Conservation (phyloP, 768 basidiomycete genomes). For the Lentinula edodes region DNA sequence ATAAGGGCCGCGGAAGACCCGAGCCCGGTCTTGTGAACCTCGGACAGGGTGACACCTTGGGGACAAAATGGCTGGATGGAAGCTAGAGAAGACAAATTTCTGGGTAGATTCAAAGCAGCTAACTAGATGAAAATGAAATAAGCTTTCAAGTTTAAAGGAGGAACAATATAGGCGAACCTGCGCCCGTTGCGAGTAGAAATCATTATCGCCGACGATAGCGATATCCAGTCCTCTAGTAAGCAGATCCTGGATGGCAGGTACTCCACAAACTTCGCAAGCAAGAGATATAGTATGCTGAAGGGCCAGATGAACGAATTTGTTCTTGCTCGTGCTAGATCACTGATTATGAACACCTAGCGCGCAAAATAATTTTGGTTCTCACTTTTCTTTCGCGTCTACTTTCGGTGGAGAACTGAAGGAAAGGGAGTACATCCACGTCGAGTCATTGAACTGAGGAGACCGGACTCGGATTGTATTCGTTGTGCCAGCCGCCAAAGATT, state of each 20-base stretch:
- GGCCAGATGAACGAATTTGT: constrained; percentile 92
- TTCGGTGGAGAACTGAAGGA: constrained; percentile 28
- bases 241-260: constrained; percentile 30
- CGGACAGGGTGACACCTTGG: constrained; percentile 59
- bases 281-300: constrained; percentile 73
- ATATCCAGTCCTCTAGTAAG: constrained; percentile 63
- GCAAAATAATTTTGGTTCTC: constrained; percentile 9
- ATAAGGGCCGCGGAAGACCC: constrained; percentile 97
- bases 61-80: constrained; percentile 72
- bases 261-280: constrained; percentile 52
- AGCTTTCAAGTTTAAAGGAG: background rate
- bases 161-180: constrained; percentile 45
- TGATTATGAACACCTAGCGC: background rate
- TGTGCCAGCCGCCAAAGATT: constrained; percentile 21
- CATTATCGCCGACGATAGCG: constrained; percentile 87
- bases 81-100: constrained; percentile 57
- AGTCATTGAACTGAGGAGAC: constrained; percentile 87
- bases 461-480: constrained; percentile 57
- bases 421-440: constrained; percentile 70
- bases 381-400: constrained; percentile 36
- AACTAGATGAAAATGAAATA: constrained; percentile 41
- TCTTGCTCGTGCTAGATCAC: constrained; percentile 44
- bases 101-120: constrained; percentile 51
- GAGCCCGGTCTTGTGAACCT: constrained; percentile 98
- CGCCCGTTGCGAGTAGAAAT: constrained; percentile 93